A percentile compares a stretch with the other conserved stretches of the same genome.
Evolutionary conservation across 1,284 basidiomycete genomes (phyloP).

Genomic region (Irpex sp.): DNA sequence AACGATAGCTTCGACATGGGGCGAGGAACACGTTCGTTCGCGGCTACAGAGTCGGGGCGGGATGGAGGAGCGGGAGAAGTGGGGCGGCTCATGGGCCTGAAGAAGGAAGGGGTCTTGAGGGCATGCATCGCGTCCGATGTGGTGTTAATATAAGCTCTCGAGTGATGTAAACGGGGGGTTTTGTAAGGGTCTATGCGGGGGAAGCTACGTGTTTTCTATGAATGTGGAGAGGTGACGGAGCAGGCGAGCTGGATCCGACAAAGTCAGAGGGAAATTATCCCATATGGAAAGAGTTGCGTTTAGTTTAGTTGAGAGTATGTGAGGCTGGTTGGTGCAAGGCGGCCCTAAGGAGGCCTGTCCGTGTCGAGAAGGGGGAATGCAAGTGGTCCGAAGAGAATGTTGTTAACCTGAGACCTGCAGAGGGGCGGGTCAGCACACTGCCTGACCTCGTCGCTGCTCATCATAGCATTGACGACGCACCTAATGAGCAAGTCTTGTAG

Average conservation of each 20-base stretch:
- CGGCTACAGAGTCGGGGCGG: slow-evolving; percentile 36
- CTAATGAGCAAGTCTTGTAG: slow-evolving; percentile 9
- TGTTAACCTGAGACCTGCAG: slow-evolving; percentile 44
- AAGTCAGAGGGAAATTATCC: slow-evolving; percentile 50
- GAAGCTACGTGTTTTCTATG: slow-evolving; percentile 17
- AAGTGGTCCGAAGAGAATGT: slow-evolving; percentile 62
- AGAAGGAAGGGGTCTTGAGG: slow-evolving; percentile 63
- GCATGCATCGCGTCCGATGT: slow-evolving; percentile 50
- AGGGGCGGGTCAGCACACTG: slow-evolving; percentile 3
- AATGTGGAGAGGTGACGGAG: slow-evolving; percentile 21
- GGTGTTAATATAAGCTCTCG: slow-evolving; percentile 13
- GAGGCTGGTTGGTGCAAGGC: slow-evolving; percentile 5
- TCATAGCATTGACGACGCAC: slow-evolving; percentile 7
- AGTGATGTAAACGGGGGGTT: neutral
- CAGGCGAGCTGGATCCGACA: slow-evolving; percentile 35
- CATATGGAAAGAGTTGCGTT: slow-evolving; percentile 37
- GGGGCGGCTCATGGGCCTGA: slow-evolving; percentile 61
- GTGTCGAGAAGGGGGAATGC: slow-evolving; percentile 58
- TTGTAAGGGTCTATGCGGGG: slow-evolving; percentile 14
- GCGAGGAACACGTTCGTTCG: slow-evolving; percentile 42
- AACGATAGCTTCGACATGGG: slow-evolving; percentile 57
- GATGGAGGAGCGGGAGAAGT: slow-evolving; percentile 47
- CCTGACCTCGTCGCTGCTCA: neutral
- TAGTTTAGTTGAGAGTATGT: neutral
- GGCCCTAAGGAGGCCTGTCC: slow-evolving; percentile 73